These are phyloP conservation scores for Quercus ilex DNA, from an alignment of 306 rosid species.

Conservation along the genomic window DNA sequence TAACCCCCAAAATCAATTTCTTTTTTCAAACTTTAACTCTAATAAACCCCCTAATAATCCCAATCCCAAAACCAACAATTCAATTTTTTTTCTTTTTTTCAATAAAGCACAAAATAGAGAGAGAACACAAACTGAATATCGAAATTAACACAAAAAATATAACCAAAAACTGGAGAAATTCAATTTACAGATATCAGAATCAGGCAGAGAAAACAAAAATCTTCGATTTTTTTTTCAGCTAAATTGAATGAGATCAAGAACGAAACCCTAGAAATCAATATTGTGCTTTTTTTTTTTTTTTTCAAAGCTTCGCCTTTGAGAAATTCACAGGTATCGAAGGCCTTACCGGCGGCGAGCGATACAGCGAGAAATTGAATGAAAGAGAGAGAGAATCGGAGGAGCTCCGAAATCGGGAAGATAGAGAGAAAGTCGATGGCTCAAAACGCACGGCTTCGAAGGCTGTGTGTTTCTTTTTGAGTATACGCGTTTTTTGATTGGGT, in stretches of 20 bases:
- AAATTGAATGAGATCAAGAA: constrained; percentile 12
- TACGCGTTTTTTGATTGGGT: neutral
- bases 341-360: constrained; percentile 55
- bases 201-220: neutral
- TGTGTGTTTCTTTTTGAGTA: neutral
- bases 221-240: constrained; percentile 6
- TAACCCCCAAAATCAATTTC: constrained; percentile 3
- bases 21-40: neutral
- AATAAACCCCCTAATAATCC: constrained; percentile 22
- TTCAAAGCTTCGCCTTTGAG: constrained; percentile 22
- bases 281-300: neutral
- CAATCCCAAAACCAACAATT: neutral
- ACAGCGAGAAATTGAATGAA: too few relatives aligned
- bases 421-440: neutral
- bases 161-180: neutral
- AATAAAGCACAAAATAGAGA: neutral
- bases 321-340: constrained; percentile 55
- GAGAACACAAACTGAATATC: neutral
- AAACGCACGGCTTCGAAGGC: neutral
- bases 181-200: neutral
- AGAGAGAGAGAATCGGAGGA: neutral
- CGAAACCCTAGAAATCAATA: constrained; percentile 47
- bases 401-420: neutral
- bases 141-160: constrained; percentile 13
- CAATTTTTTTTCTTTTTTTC: neutral